Evolutionary conservation across 1,284 basidiomycete species (phyloP).

Genomic region (Ganoderma leucocontextum): DNA sequence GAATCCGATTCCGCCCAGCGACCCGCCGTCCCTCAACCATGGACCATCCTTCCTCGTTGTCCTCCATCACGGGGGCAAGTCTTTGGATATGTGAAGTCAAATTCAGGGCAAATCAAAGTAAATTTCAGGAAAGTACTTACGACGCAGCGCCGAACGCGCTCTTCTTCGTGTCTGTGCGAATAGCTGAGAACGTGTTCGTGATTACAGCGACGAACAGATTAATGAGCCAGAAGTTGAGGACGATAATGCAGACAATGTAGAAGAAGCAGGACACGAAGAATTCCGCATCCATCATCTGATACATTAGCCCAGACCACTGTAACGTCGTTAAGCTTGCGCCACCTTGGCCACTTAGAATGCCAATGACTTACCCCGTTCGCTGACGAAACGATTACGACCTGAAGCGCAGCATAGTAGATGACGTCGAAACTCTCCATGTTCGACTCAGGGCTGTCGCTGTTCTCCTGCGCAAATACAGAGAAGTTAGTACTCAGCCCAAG

Average conservation of each 20-base stretch:
- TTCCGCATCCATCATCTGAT: constrained; percentile 91
- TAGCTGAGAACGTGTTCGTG: constrained; percentile 93
- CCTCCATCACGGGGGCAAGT: constrained; percentile 55
- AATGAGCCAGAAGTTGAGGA: constrained; percentile 95
- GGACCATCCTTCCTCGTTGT: constrained; percentile 68
- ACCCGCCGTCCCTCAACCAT: constrained; percentile 54
- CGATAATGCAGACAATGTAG: constrained; percentile 86
- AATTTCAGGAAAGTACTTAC: constrained; percentile 47
- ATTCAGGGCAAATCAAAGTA: background rate
- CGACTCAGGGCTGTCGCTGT: constrained; percentile 68
- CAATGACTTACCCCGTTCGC: constrained; percentile 69
- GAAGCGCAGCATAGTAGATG: constrained; percentile 83
- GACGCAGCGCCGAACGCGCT: constrained; percentile 91
- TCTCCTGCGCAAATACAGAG: constrained; percentile 52
- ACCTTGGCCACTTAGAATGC: too few relatives aligned
- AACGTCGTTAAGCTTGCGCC: constrained; percentile 2
- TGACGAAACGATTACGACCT: constrained; percentile 88
- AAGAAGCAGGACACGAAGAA: constrained; percentile 90
- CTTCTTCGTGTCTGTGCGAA: constrained; percentile 88
- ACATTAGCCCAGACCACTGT: constrained; percentile 88
- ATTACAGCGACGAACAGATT: constrained; percentile 97
- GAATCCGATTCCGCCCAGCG: constrained; percentile 55
- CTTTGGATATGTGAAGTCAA: constrained; percentile 40
- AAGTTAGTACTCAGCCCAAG: background rate
- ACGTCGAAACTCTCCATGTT: constrained; percentile 91